Base-by-base conservation (phyloP, 2,329 filamentous ascomycete genomes). In the Pseudogymnoascus sp. region DNA sequence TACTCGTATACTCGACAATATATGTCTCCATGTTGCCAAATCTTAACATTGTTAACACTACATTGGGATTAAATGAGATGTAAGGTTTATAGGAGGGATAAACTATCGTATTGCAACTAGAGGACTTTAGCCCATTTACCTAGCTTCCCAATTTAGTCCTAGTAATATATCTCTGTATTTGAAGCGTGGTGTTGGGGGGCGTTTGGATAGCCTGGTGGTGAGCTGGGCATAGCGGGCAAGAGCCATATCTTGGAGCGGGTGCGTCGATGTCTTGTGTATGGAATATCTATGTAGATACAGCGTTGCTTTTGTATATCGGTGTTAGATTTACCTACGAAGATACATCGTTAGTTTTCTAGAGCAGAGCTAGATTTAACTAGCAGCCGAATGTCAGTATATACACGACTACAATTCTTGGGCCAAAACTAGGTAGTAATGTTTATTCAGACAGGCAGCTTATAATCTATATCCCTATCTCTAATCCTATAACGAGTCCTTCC, bases 401-500 rank as follows among this genome's bases (percentile, higher is more conserved):
- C 28, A n/a, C 8, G 6, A 19, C n/a, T 21, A 34, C 21, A 19
- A 34, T 45, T 39, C 10, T 25, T 14, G 31, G n/a, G 7, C 14
- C 11, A 45, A 61, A 43, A 43, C 25, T 21, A 11, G 13, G 43
- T 62, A 37, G 14, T 31, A 31, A 4, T 54, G 25, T 57, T 34
- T 34, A 19, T 34, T 54, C 25, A 34, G 25, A 19, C 14, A 19
- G 25, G 28, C 2, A 34, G 13, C n/a, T 34, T 57, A 21, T 57
- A 57, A 57, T 57, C 34, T 57, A 57, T 57, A 34, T 57, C 25
- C 16, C 25, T 14, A 34, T 34, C 28, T 28, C 21, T 54, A 61
- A 14, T 43, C 61, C 28, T 62, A 65, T 54, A 66, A 60, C n/a
- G 65, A 66, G 16, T 70, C 72, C 36, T 70, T 80, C 0, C 92